Conservation (phyloP, 768 basidiomycete genomes). For the Agrocybe pediades region DNA sequence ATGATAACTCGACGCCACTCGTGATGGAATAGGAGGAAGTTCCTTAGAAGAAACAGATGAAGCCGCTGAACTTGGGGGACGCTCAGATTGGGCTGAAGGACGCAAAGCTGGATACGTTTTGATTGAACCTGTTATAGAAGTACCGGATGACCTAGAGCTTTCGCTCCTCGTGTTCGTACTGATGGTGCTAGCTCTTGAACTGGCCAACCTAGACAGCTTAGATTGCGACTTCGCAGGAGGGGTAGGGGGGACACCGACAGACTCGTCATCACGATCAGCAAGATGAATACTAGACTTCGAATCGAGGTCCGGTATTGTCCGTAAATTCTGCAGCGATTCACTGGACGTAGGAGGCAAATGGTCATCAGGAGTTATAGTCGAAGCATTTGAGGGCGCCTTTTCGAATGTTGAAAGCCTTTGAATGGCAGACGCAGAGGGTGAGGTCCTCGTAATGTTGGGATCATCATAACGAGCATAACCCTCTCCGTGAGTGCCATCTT, state of each 20-base stretch:
- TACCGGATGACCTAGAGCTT: slow-evolving; percentile 58
- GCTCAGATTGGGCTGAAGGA: slow-evolving; percentile 61
- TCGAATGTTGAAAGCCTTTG: slow-evolving; percentile 60
- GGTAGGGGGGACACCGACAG: slow-evolving; percentile 32
- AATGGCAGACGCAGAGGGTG: slow-evolving; percentile 70
- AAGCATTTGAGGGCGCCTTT: slow-evolving; percentile 53
- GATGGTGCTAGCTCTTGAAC: slow-evolving; percentile 56
- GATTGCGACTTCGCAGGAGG: slow-evolving; percentile 49
- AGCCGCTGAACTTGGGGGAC: slow-evolving; percentile 35
- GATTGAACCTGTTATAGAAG: slow-evolving; percentile 58
- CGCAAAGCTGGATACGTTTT: slow-evolving; percentile 73
- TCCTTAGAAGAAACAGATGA: slow-evolving; percentile 31
- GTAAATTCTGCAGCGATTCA: slow-evolving; percentile 48
- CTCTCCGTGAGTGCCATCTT: slow-evolving; percentile 10
- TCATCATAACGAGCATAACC: slow-evolving; percentile 30
- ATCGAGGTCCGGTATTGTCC: slow-evolving; percentile 55
- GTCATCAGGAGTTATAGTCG: slow-evolving; percentile 37
- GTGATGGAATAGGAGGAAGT: slow-evolving; percentile 25
- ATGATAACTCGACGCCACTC: slow-evolving; percentile 13
- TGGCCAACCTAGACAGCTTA: slow-evolving; percentile 70
- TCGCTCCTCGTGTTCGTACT: slow-evolving; percentile 38
- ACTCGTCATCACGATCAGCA: slow-evolving; percentile 20
- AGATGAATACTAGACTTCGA: slow-evolving; percentile 45
- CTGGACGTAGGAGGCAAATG: slow-evolving; percentile 37
- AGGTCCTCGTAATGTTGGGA: slow-evolving; percentile 48